Percentiles rank a stretch among this genome's conserved stretches.
Evolutionary conservation across 1,284 basidiomycete genomes (phyloP).

Genomic region (Inonotus hispidus): DNA sequence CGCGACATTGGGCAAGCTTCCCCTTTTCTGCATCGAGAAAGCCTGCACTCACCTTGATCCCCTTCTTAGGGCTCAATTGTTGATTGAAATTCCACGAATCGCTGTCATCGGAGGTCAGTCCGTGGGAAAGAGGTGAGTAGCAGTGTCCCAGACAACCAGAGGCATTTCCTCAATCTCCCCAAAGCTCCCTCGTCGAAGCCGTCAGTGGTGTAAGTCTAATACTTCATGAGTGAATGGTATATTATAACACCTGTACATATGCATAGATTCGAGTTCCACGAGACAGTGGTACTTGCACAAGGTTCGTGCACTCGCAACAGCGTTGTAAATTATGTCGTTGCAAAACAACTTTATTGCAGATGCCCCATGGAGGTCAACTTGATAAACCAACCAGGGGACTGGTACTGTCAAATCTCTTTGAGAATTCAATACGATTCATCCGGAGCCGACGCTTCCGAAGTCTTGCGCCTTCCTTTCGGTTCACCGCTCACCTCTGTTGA

Average conservation of each 20-base stretch:
- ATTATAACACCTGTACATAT: not conserved
- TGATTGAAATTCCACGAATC: constrained; percentile 26
- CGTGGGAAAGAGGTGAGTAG: constrained; percentile 22
- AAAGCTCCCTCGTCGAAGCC: constrained; percentile 25
- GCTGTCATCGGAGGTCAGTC: constrained; percentile 27
- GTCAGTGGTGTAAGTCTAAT: constrained; percentile 13
- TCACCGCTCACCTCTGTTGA: constrained; percentile 18
- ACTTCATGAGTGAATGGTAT: not conserved
- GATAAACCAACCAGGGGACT: constrained; percentile 22
- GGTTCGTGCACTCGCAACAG: constrained; percentile 9
- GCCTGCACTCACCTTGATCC: not conserved
- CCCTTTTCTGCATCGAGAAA: not conserved
- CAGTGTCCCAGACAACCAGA: not conserved
- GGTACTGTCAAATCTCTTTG: constrained; percentile 33
- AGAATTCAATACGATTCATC: constrained; percentile 24
- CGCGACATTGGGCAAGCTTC: constrained; percentile 13
- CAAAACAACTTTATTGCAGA: constrained; percentile 2
- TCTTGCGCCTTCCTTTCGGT: constrained; percentile 22
- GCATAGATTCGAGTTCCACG: constrained; percentile 22
- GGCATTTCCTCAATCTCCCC: not conserved
- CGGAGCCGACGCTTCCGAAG: constrained; percentile 4
- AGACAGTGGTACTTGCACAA: constrained; percentile 25
- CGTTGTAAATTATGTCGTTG: too few species aligned
- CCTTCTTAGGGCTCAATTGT: constrained; percentile 18
- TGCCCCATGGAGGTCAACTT: constrained; percentile 28